Evolutionary conservation across 2,329 filamentous ascomycete genomes (phyloP), one percentile per base, ranked within the genome.

Genomic region (Rugonectria rugulosa): DNA sequence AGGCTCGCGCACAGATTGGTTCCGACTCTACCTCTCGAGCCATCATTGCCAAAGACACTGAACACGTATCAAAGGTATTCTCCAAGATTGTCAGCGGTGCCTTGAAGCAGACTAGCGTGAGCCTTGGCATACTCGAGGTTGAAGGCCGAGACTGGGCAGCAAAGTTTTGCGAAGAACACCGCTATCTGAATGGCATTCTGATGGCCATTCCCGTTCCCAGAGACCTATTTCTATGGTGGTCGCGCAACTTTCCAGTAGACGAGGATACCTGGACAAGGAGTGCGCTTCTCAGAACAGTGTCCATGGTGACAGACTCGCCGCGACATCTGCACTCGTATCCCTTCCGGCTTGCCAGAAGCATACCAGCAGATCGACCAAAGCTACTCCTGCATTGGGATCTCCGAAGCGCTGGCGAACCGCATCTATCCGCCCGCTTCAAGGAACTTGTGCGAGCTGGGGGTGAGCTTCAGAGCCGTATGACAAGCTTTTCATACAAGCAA

Each of bases 401-500:
- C 6, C 12, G 38, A 9, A 36, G 21, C 5, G 42, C 37, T 9
- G 36, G 31, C 27, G 53, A 48, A 19, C 48, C 48, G 2, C 36
- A 56, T 14, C 42, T 53, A 15, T 47, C 48, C 9, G 37, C 47
- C 7, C 48, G 53, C 8, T 56, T 56, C 48, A 56, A 53, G 29
- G 53, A 56, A 15, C 20, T 56, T 4, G 45, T 56, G 17, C 42
- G 31, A 19, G 43, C 31, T 7, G 53, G 53, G 20, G 37, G 48
- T 3, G 38, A 53, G 19, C 47, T 56, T 6, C 36, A 56, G 36
- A 23, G 36, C 7, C 46, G 31, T 23, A 48, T 56, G 5, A 48
- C 48, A 11, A 26, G 34, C 11, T 56, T 56, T n/a, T 47, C 48
- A 6, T 56, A 56, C 48, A 56, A 56, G 42, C 53, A 56, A 14